Conservation (phyloP, 2,329 filamentous ascomycete species). For the Fusarium nurragi region DNA sequence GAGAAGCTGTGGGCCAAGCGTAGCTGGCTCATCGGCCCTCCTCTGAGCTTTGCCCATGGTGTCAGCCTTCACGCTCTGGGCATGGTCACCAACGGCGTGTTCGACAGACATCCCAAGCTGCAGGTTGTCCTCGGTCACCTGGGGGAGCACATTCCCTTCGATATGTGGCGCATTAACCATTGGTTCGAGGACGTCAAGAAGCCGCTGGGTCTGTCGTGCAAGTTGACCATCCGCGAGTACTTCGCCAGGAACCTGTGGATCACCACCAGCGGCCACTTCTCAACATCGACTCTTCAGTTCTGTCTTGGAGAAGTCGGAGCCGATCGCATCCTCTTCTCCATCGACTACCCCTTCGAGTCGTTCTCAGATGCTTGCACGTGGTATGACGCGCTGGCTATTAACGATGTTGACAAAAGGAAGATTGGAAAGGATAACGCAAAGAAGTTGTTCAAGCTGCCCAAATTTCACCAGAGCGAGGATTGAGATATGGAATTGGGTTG, state of each 20-base stretch:
- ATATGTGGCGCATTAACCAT: conserved; percentile 61
- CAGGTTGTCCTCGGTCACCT: conserved; percentile 60
- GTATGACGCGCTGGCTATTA: conserved; percentile 52
- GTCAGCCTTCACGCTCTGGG: conserved; percentile 66
- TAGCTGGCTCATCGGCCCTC: conserved; percentile 68
- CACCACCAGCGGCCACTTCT: conserved; percentile 66
- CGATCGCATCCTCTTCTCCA: conserved; percentile 61
- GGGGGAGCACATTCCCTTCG: conserved; percentile 60
- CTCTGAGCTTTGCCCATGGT: conserved; percentile 66
- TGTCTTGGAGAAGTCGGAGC: conserved; percentile 59
- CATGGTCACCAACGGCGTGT: conserved; percentile 61
- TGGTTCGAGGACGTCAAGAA: conserved; percentile 67
- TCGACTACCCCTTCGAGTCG: conserved; percentile 63
- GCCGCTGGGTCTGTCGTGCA: conserved; percentile 57
- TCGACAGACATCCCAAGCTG: conserved; percentile 57
- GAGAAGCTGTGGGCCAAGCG: conserved; percentile 68
- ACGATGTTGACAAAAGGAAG: conserved; percentile 49
- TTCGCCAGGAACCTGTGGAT: conserved; percentile 66
- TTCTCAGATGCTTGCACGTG: conserved; percentile 55
- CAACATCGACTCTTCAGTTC: conserved; percentile 61
- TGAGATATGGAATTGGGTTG: not conserved
- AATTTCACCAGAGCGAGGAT: conserved; percentile 34
- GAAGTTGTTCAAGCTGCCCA: conserved; percentile 51
- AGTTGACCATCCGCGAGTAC: conserved; percentile 62
- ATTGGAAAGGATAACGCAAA: conserved; percentile 57